Base-by-base conservation (phyloP, 2,329 filamentous ascomycete genomes). In the Aspergillus vadensis region DNA sequence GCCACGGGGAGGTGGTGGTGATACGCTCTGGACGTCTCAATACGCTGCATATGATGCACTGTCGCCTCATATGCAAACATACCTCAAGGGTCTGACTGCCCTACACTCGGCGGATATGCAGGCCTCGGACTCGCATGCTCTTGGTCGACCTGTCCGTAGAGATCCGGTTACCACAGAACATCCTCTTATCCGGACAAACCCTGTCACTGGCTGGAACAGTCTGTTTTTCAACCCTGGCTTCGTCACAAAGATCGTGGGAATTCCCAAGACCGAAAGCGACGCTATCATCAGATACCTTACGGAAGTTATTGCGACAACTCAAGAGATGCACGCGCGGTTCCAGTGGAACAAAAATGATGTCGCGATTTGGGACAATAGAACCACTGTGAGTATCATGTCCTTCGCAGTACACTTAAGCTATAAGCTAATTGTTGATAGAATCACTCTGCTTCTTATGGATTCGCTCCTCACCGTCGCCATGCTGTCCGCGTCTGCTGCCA, bases 301-400 rank as follows among this genome's bases (percentile, higher is more conserved):
- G 36, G 82, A 85, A 66, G 75, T 86, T 23, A 79, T 86, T 6
- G 74, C 81, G 2, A 83, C 83, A 1, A 85, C 81, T 6, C 88
- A 89, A 44, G 90, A 92, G 72, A 80, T 89, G 61, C 88, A 91
- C 67, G 88, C 85, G 5, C 82, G 89, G 17, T 86, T 88, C 69
- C 81, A 84, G 65, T 89, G 88, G 87, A 80, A 82, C 47, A 82
- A 85, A 63, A 82, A 85, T 44, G 88, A 89, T 59, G 85, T 91
- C 1, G 86, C 86, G 0, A 82, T 90, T 60, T 90, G 88, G 87
- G 87, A 90, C 69, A 90, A 89, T 64, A 78, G 86, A 17, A 76
- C 82, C 39, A 81, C 79, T 49, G 82, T 86, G 69, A 67, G 76
- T 71, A 21, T 38, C 43, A 6, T 54, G n/a, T n/a, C 8, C 21